Evolutionary conservation across 495 filamentous ascomycete genomes (phyloP).

Genomic region (Tuber indicum): DNA sequence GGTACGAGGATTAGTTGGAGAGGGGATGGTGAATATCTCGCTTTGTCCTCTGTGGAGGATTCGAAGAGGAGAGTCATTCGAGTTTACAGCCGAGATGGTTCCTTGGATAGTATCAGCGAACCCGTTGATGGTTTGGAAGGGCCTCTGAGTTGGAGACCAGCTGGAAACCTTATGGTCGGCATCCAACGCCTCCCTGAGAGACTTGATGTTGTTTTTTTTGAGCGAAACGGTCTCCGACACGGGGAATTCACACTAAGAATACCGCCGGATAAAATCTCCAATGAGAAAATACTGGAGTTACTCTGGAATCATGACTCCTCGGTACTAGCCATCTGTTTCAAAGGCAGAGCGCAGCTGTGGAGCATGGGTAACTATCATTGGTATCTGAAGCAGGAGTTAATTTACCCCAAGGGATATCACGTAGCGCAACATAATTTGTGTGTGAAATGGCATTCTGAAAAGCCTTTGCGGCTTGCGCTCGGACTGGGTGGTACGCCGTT

Average conservation of each 20-base stretch:
- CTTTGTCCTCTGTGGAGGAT: constrained; percentile 68
- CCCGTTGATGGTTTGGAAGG: constrained; percentile 84
- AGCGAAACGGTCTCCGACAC: constrained; percentile 89
- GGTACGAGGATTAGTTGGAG: constrained; percentile 77
- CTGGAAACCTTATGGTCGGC: constrained; percentile 79
- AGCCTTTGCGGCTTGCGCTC: constrained; percentile 58
- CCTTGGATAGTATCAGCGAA: constrained; percentile 84
- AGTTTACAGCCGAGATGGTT: constrained; percentile 82
- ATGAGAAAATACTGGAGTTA: constrained; percentile 56
- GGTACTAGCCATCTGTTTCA: constrained; percentile 72
- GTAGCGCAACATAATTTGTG: constrained; percentile 44
- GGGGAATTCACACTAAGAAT: constrained; percentile 77
- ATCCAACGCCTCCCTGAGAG: constrained; percentile 64
- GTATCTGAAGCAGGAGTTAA: constrained; percentile 92
- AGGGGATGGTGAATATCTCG: constrained; percentile 87
- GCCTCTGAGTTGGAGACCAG: constrained; percentile 83
- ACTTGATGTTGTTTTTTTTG: constrained; percentile 89
- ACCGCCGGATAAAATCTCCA: constrained; percentile 52
- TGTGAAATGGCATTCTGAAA: constrained; percentile 76
- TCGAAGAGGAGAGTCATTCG: constrained; percentile 67
- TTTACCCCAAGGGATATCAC: constrained; percentile 41
- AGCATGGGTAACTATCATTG: constrained; percentile 96
- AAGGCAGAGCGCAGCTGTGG: constrained; percentile 82
- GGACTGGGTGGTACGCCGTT: constrained; percentile 45
- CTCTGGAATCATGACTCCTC: constrained; percentile 89